Conservation (phyloP, 108 stramenopile genomes). For the Conticribra guillardii region DNA sequence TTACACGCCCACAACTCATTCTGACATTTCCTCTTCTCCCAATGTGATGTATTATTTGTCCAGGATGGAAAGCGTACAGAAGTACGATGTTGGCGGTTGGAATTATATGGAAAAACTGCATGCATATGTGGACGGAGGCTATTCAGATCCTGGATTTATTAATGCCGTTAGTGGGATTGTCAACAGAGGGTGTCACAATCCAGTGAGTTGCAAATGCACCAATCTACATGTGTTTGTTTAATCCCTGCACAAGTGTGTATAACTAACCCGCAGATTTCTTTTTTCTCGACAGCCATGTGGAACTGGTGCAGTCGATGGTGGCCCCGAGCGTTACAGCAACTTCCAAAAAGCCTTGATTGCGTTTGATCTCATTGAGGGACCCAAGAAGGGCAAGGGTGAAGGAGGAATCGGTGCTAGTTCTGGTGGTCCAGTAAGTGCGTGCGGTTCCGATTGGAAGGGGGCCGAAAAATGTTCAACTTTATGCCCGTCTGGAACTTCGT, state of each 20-base stretch:
- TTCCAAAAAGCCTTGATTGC: slow-evolving; percentile 9
- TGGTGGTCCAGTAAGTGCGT: not conserved
- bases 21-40: not conserved
- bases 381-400: not conserved
- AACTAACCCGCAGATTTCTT: not conserved
- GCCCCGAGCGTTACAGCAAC: slow-evolving; percentile 10
- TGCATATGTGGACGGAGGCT: slow-evolving; percentile 13
- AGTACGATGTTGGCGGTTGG: slow-evolving; percentile 10
- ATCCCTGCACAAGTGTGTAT: not conserved
- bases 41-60: not conserved
- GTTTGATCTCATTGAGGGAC: slow-evolving; percentile 8
- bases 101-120: slow-evolving; percentile 16
- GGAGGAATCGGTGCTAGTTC: not conserved
- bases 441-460: not conserved
- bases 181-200: slow-evolving; percentile 25
- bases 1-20: too few relatives aligned
- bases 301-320: slow-evolving; percentile 15
- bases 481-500: not conserved
- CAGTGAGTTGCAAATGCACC: not conserved
- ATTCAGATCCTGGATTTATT: slow-evolving; percentile 5
- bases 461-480: not conserved
- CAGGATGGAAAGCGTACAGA: slow-evolving; percentile 22
- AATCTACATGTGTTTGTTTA: not conserved
- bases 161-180: slow-evolving; percentile 20
- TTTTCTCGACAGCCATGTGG: slow-evolving; percentile 9